These are phyloP conservation scores for Kwoniella botswanensis DNA, from an alignment of 768 basidiomycete species.

Conservation along the genomic window DNA sequence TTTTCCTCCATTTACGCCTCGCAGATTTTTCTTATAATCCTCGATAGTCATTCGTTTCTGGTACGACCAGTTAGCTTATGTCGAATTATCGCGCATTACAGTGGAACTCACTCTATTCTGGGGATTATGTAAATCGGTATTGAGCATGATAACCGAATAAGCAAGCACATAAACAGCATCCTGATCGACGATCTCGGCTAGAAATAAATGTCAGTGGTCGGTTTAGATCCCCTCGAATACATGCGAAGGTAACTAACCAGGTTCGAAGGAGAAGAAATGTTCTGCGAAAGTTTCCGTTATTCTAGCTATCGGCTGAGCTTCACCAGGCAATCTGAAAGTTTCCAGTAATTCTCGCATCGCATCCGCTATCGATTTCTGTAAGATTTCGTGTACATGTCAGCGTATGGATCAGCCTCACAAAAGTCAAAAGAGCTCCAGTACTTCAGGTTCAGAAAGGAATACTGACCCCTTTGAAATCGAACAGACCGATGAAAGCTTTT, in stretches of 20 bases:
- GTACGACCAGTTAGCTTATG: conserved; percentile 15
- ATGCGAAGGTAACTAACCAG: conserved; percentile 64
- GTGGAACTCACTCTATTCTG: conserved; percentile 71
- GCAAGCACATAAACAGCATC: conserved; percentile 94
- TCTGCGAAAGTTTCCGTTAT: conserved; percentile 96
- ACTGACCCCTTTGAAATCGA: conserved; percentile 85
- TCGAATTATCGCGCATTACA: neutral
- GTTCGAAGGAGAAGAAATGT: conserved; percentile 81
- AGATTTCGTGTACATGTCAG: neutral
- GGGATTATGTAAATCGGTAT: conserved; percentile 95
- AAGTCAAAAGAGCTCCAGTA: neutral
- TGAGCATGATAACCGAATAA: conserved; percentile 96
- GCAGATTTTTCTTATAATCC: conserved; percentile 87
- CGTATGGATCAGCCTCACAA: neutral
- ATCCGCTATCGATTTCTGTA: conserved; percentile 89
- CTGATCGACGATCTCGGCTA: conserved; percentile 85
- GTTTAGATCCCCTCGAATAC: conserved; percentile 15
- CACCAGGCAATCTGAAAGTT: conserved; percentile 90
- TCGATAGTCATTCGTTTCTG: conserved; percentile 97
- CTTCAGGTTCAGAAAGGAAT: neutral
- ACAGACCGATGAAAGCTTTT: conserved; percentile 82
- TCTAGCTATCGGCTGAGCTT: conserved; percentile 87
- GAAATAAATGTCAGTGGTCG: conserved; percentile 7
- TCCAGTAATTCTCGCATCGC: conserved; percentile 95
- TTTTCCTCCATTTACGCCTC: conserved; percentile 84